Base-by-base conservation (phyloP, 495 filamentous ascomycete species). In the Platismatia glauca region DNA sequence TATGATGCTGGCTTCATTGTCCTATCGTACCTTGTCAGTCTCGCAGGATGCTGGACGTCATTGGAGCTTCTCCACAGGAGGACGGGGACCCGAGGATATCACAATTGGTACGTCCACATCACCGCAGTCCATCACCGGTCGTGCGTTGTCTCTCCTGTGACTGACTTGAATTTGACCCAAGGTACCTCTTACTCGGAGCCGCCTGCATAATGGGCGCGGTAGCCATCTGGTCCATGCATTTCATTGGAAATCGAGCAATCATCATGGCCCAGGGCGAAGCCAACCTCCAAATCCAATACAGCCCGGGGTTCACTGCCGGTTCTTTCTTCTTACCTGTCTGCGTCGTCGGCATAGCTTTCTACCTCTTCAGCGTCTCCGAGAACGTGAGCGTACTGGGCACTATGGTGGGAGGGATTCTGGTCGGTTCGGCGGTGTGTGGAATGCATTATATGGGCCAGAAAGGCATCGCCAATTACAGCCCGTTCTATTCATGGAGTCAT, bases 391-490 rank as follows among this genome's bases (percentile, higher is more conserved):
- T 82, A 70, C 66, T 80, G 69, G 82, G 85, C 15, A 80, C 89
- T 20, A 52, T 75, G n/a, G 64, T 80, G 0, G 86, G 85, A 33
- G 90, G 91, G 1, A 62, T 82, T 7, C 73, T 91, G 48, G 84
- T 86, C 0, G 91, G 91, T 9, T 73, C 82, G 4, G 82, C 88
- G 24, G 85, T 95, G 59, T 88, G 87, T 60, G 92, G 86, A 7
- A 96, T 96, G 92, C 89, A 96, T 70, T 96, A 95, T 67, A 75
- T 95, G 52, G 90, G 90, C 33, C 89, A 95, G 68, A 79, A 86
- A 16, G 89, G 91, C 39, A 91, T 94, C 66, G 75, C 77, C 18
- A 94, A 95, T 71, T 96, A 96, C 69, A 66, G 67, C 9, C 83
- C 85, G 67, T 65, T 69, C 15, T 91, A 93, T 64, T 38, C 66